These are phyloP conservation scores for Phytophthora melonis DNA, from an alignment of 352 stramenopile species.

Conservation along the genomic window DNA sequence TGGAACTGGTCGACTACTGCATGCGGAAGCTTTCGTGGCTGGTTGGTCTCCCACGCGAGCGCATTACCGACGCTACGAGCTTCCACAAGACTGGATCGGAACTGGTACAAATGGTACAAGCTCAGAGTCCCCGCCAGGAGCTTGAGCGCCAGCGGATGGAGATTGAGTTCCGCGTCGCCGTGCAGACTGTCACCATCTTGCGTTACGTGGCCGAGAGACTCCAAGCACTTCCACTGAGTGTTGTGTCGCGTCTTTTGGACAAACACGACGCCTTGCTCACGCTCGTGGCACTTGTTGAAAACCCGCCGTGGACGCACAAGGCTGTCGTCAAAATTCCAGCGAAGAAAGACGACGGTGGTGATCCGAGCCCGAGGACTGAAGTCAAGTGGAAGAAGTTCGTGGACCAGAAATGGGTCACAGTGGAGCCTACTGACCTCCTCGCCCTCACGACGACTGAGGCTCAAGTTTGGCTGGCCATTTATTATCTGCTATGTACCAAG, in stretches of 20 bases:
- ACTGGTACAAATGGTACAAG: constrained; percentile 69
- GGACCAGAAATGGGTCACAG: constrained; percentile 92
- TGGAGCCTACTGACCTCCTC: constrained; percentile 90
- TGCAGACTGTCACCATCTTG: constrained; percentile 90
- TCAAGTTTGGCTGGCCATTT: constrained; percentile 95
- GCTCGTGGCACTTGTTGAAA: constrained; percentile 94
- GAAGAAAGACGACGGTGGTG: constrained; percentile 10
- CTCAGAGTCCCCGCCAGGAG: constrained; percentile 64
- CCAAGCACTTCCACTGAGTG: constrained; percentile 83
- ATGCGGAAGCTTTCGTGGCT: constrained; percentile 92
- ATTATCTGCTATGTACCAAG: constrained; percentile 94
- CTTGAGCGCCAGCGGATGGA: constrained; percentile 81
- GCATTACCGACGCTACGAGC: constrained; percentile 61
- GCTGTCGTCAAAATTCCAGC: constrained; percentile 25
- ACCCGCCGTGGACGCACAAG: constrained; percentile 96
- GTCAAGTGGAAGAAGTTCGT: constrained; percentile 93
- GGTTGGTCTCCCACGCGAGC: constrained; percentile 65
- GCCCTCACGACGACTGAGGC: constrained; percentile 94
- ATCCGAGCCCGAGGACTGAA: constrained; percentile 33
- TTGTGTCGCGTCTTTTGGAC: constrained; percentile 94
- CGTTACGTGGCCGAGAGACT: constrained; percentile 93
- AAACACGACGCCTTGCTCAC: constrained; percentile 96
- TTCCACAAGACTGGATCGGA: constrained; percentile 82
- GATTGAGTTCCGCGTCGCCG: constrained; percentile 88
- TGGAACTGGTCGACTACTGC: constrained; percentile 96